phyloP scores from a whole-genome alignment of 1,284 basidiomycete genomes.

The Ustilago hordei region DNA sequence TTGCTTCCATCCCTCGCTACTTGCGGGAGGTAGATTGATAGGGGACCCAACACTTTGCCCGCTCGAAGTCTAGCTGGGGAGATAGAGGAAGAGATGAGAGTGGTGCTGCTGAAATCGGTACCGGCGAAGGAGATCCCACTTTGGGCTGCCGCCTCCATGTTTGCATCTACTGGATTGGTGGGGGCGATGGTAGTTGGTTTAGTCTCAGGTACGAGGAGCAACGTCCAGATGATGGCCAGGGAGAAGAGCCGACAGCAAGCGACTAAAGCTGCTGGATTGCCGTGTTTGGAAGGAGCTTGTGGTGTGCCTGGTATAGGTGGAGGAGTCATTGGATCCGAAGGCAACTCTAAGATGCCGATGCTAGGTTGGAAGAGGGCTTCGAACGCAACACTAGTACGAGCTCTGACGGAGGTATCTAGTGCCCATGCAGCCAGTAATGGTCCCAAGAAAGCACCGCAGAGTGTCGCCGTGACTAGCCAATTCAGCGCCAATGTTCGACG shows the following conservation, averaged over 20 bases:
- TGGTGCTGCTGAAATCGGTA: neutral
- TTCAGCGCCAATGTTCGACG: constrained; percentile 37
- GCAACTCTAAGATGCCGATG: constrained; percentile 18
- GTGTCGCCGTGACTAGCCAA: constrained; percentile 45
- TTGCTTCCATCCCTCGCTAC: constrained; percentile 27
- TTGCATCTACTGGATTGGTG: neutral
- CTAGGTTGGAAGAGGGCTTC: neutral
- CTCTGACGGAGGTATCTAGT: constrained; percentile 28
- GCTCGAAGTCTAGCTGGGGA: constrained; percentile 21
- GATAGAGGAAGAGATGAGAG: neutral
- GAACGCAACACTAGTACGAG: constrained; percentile 7
- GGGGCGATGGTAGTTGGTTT: constrained; percentile 19
- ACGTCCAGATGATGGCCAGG: constrained; percentile 31
- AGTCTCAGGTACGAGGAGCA: constrained; percentile 43
- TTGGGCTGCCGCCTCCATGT: neutral
- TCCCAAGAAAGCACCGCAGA: constrained; percentile 45
- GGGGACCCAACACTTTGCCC: constrained; percentile 33
- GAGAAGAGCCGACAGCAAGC: constrained; percentile 43
- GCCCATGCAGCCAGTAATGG: constrained; percentile 48
- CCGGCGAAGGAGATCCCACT: neutral
- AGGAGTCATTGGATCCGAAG: constrained; percentile 26
- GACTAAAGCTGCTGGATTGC: constrained; percentile 43
- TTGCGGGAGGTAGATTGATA: constrained; percentile 44
- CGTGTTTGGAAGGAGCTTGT: constrained; percentile 32
- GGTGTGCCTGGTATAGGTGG: constrained; percentile 33